Evolutionary conservation across 1,284 basidiomycete species (phyloP).

Genomic region (Puccinia horiana): DNA sequence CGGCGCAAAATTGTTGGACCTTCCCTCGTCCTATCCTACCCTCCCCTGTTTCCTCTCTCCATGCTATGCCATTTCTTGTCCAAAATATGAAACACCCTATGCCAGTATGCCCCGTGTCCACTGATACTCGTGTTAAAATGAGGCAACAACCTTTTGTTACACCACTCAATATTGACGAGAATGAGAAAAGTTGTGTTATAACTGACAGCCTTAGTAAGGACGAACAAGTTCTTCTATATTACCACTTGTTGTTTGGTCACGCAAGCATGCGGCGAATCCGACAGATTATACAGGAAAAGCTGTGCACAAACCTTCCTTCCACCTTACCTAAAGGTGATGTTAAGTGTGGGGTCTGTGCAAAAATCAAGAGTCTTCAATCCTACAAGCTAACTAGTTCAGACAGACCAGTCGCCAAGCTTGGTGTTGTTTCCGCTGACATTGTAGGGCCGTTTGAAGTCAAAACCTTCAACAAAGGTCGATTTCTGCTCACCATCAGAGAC

Average conservation of each 20-base stretch:
- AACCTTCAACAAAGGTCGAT: neutral
- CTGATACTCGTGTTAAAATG: neutral
- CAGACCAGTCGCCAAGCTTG: neutral
- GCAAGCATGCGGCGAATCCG: neutral
- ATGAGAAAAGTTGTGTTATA: neutral
- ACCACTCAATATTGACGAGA: neutral
- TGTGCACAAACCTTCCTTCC: neutral
- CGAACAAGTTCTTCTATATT: neutral
- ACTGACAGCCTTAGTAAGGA: neutral
- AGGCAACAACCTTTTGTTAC: neutral
- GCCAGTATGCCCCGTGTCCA: neutral
- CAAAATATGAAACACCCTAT: too few species aligned
- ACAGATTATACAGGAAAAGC: neutral
- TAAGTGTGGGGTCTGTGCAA: neutral
- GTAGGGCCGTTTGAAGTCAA: slow-evolving; percentile 1
- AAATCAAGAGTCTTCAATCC: neutral
- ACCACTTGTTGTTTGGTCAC: neutral
- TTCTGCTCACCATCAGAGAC: neutral
- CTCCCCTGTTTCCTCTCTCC: neutral
- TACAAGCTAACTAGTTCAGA: neutral
- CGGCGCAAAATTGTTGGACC: neutral
- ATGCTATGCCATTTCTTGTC: too few species aligned
- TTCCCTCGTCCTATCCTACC: neutral
- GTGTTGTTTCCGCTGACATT: neutral
- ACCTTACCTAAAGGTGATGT: neutral